These are phyloP conservation scores for Chimonanthus praecox DNA, from an alignment of 164 flowering plant species.

Conservation along the genomic window DNA sequence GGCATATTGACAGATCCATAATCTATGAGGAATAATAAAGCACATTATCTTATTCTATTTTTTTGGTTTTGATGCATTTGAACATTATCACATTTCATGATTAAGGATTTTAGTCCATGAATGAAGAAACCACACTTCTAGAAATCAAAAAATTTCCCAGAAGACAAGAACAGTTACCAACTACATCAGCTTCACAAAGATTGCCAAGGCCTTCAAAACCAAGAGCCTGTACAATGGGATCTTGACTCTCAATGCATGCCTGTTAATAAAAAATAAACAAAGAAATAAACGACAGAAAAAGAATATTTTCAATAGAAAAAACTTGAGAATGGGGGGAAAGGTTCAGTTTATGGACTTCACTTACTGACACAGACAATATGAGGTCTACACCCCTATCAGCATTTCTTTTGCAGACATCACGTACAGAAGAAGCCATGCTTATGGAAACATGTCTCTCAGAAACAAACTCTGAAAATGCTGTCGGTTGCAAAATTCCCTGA, in stretches of 20 bases:
- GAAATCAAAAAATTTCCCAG: neutral
- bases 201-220: constrained; percentile 84
- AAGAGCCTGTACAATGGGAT: constrained; percentile 59
- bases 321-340: constrained; percentile 10
- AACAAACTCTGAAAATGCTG: constrained; percentile 37
- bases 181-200: constrained; percentile 97
- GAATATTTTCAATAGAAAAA: constrained; percentile 2
- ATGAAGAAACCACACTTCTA: constrained; percentile 1
- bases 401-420: constrained; percentile 78
- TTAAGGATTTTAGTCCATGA: neutral
- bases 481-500: constrained; percentile 64
- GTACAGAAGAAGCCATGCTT: constrained; percentile 80
- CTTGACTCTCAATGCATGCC: constrained; percentile 83
- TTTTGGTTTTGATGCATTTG: neutral
- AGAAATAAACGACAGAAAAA: neutral
- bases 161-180: constrained; percentile 47
- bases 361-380: constrained; percentile 86
- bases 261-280: constrained; percentile 20
- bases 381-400: constrained; percentile 98
- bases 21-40: neutral
- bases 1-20: neutral
- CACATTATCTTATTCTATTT: neutral
- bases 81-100: too few species aligned
- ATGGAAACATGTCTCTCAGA: constrained; percentile 45
- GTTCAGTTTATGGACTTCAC: constrained; percentile 5